Conservation (phyloP, 2,329 filamentous ascomycete genomes). For the Neopestalotiopsis sp. region DNA sequence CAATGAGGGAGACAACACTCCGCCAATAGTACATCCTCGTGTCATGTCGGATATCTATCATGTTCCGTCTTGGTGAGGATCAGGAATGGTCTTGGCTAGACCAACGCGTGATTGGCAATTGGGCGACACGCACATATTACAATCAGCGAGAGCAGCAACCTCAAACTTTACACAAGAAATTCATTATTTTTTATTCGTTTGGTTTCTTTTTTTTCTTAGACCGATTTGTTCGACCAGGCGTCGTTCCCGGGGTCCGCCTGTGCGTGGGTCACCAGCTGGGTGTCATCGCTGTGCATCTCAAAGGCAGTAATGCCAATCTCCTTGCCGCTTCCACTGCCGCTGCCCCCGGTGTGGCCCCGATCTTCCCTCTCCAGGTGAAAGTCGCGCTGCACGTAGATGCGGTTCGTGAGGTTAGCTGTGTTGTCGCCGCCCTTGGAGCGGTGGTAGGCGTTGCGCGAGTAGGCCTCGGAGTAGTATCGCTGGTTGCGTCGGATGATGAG, state of each 20-base stretch:
- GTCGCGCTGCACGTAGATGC: slow-evolving; percentile 8
- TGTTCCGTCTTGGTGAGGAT: no score
- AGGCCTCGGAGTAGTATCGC: slow-evolving; percentile 3
- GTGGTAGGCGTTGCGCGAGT: slow-evolving; percentile 2
- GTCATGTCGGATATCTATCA: no score
- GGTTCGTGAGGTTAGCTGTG: not conserved
- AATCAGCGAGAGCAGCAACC: no score
- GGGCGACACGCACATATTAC: not conserved
- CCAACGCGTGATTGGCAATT: no score
- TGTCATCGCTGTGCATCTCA: slow-evolving; percentile 11
- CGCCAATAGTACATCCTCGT: no score
- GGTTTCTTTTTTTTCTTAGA: not conserved
- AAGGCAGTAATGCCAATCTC: not conserved
- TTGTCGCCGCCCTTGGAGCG: not conserved
- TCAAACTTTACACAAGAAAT: not conserved
- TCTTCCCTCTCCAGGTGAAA: not conserved
- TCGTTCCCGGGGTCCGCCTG: slow-evolving; percentile 6
- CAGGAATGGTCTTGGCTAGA: no score
- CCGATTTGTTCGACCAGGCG: slow-evolving; percentile 5
- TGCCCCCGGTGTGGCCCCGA: not conserved
- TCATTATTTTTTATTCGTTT: not conserved
- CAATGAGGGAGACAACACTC: no score
- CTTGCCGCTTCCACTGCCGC: not conserved
- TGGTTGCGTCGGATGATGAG: slow-evolving; percentile 3
- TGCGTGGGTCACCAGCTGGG: not conserved